Base-by-base conservation (phyloP, 192 early-diverging fungal species). In the Pilobolus umbonatus region DNA sequence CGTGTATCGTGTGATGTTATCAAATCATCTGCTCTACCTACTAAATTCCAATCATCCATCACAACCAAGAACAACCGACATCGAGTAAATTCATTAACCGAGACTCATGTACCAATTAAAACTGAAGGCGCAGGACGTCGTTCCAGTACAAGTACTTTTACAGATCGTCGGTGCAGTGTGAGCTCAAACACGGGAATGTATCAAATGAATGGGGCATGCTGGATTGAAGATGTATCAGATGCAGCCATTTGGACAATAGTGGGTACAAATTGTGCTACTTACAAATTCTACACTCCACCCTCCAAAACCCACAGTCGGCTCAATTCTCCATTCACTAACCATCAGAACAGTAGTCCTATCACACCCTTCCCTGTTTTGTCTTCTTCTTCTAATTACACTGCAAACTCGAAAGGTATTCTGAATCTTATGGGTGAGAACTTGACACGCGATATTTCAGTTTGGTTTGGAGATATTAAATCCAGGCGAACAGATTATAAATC, bases 171-270 rank as follows among this genome's bases (percentile, higher is more conserved):
- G 19, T 64, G 48, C 19, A 50, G 48, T 48, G 26, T 29, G 15
- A 36, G 35, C n/a, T 42, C 47, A 28, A 26, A 38, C 9, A 30
- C 36, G 5, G 22, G 34, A 32, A 19, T 11, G 14, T 31, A 52
- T 28, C 2, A 31, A 32, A 39, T 24, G 24, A 45, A 69, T 48
- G 61, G 61, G 4, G 61, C 56, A 1, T 69, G 80, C 43, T 86
- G 85, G 84, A 81, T 79, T n/a, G 90, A 92, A 60, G 88, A 90
- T 74, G 88, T 91, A 14, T 85, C 84, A 6, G 92, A 96, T 75
- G 77, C 78, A 12, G 85, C 90, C 0, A 84, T 94, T 29, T 96
- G 93, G 93, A 96, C 93, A 11, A 89, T 96, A 69, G 90, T 96
- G 8, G 89, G 92, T 36, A 90, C 89, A 0, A 71, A 83, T 50